These are phyloP conservation scores for Daldinia decipiens DNA, from an alignment of 495 filamentous ascomycete species.

Conservation along the genomic window DNA sequence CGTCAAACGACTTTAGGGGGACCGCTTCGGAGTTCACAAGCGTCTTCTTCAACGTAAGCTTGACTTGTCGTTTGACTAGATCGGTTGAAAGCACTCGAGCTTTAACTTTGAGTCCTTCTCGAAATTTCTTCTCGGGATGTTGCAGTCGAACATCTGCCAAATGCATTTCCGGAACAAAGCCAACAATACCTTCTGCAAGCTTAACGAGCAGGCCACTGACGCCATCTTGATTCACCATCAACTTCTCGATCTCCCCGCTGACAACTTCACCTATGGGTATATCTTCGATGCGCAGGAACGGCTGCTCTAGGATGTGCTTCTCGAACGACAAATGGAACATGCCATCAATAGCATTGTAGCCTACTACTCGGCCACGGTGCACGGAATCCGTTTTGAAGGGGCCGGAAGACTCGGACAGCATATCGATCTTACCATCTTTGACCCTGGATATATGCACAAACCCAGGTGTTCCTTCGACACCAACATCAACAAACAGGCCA, in stretches of 20 bases:
- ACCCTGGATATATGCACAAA: constrained; percentile 95
- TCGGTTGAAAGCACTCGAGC: constrained; percentile 85
- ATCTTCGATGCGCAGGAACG: constrained; percentile 90
- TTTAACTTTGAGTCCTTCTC: constrained; percentile 83
- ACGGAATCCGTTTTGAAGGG: constrained; percentile 77
- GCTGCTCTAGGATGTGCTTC: constrained; percentile 81
- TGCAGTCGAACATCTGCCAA: constrained; percentile 87
- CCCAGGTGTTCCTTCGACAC: constrained; percentile 75
- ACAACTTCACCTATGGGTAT: constrained; percentile 82
- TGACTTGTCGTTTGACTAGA: constrained; percentile 76
- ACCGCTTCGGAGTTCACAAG: constrained; percentile 85
- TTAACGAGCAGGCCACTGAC: constrained; percentile 83
- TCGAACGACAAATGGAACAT: constrained; percentile 88
- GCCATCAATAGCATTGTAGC: constrained; percentile 87
- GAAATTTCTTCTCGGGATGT: constrained; percentile 95
- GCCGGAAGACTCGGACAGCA: constrained; percentile 76
- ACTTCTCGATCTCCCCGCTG: constrained; percentile 83
- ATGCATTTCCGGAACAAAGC: constrained; percentile 87
- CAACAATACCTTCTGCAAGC: constrained; percentile 84
- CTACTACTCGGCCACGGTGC: constrained; percentile 83
- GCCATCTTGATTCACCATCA: constrained; percentile 76
- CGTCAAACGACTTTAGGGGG: constrained; percentile 78
- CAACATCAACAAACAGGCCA: constrained; percentile 85
- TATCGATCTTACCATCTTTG: constrained; percentile 86
- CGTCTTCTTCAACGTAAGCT: constrained; percentile 93